phyloP scores from a whole-genome alignment of 2,329 filamentous ascomycete genomes.

The Colletotrichum horii region DNA sequence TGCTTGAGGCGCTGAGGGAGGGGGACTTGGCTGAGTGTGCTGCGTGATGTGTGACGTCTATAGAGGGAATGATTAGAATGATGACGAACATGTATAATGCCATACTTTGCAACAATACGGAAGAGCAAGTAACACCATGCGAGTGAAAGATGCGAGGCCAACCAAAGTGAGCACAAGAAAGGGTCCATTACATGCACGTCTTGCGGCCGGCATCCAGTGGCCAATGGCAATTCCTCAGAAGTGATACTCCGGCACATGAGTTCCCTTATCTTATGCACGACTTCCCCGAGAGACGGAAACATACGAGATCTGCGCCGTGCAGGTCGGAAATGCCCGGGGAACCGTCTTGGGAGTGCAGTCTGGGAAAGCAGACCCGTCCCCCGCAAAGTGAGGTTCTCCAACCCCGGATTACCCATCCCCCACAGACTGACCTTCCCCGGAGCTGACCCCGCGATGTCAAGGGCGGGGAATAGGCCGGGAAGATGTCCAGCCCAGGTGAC shows the following conservation, averaged over 20 bases:
- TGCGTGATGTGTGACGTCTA: neutral
- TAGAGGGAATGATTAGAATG: neutral
- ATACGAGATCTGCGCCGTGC: neutral
- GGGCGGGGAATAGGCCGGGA: neutral
- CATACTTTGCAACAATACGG: neutral
- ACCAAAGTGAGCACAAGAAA: neutral
- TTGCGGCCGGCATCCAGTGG: neutral
- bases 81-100: neutral
- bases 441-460: neutral
- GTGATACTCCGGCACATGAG: neutral
- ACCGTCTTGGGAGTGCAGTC: neutral
- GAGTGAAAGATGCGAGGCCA: neutral
- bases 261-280: neutral
- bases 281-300: neutral
- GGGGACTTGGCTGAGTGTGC: constrained; percentile 26
- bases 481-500: neutral
- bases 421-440: neutral
- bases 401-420: neutral
- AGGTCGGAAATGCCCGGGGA: neutral
- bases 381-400: neutral
- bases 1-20: constrained; percentile 43
- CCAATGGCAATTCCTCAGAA: neutral
- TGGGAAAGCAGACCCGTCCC: neutral
- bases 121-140: accelerated
- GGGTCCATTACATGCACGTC: neutral